Evolutionary conservation across 169 alveolate genomes (phyloP).

Genomic region (Miamiensis avidus): DNA sequence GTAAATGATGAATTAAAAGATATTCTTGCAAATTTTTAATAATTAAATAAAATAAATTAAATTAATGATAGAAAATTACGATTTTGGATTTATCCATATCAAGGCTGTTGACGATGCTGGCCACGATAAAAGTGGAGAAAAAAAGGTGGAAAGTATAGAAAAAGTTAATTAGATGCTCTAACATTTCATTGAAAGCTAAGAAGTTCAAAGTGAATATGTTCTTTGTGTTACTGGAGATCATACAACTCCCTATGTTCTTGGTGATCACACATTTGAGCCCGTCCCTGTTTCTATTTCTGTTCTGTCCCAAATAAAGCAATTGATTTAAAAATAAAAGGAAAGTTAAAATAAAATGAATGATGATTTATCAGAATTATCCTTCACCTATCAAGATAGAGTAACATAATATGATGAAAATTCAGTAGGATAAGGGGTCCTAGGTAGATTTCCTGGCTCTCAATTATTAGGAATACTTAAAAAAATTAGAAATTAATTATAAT

Average conservation of each 20-base stretch:
- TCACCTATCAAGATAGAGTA: slow-evolving; percentile 37
- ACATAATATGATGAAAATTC: slow-evolving; percentile 35
- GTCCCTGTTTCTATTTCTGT: slow-evolving; percentile 58
- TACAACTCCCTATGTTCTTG: slow-evolving; percentile 62
- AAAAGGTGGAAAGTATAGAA: slow-evolving; percentile 51
- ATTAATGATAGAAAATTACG: slow-evolving; percentile 23
- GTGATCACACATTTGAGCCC: slow-evolving; percentile 76
- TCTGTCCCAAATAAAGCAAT: background rate
- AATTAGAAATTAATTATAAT: background rate
- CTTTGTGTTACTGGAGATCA: slow-evolving; percentile 77
- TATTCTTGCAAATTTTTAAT: background rate
- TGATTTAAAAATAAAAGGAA: background rate
- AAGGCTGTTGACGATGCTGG: slow-evolving; percentile 79
- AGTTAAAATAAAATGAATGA: background rate
- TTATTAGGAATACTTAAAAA: background rate
- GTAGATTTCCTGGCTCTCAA: slow-evolving; percentile 45
- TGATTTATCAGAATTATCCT: background rate
- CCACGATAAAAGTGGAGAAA: slow-evolving; percentile 60
- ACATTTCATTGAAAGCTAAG: slow-evolving; percentile 16
- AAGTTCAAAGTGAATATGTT: slow-evolving; percentile 26
- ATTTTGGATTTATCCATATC: slow-evolving; percentile 73
- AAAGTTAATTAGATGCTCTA: slow-evolving; percentile 56
- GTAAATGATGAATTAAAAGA: background rate
- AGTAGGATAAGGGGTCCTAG: slow-evolving; percentile 44
- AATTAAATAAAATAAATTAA: background rate